These are phyloP conservation scores for Lactifluus subvellereus DNA, from an alignment of 768 basidiomycete species.

Conservation along the genomic window DNA sequence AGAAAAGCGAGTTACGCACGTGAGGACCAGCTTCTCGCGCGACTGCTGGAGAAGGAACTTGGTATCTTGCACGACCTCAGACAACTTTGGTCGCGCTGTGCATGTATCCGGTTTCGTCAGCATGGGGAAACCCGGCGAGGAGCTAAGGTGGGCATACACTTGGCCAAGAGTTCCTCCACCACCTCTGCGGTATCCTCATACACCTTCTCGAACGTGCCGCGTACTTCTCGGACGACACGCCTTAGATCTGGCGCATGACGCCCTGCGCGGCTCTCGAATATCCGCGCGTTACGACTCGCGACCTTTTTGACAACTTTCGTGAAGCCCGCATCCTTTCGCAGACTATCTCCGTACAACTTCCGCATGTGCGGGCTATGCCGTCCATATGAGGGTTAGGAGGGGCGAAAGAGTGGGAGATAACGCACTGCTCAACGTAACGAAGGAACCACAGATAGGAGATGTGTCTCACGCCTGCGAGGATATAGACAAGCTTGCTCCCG, in stretches of 20 bases:
- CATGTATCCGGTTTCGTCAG: slow-evolving; percentile 14
- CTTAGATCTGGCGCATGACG: slow-evolving; percentile 78
- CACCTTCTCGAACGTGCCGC: slow-evolving; percentile 92
- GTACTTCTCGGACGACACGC: slow-evolving; percentile 84
- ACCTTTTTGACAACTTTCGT: slow-evolving; percentile 97
- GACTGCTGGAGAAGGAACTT: slow-evolving; percentile 88
- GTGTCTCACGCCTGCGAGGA: slow-evolving; percentile 78
- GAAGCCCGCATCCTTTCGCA: slow-evolving; percentile 94
- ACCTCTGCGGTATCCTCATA: slow-evolving; percentile 90
- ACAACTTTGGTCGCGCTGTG: slow-evolving; percentile 79
- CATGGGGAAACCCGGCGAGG: not conserved
- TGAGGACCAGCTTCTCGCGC: slow-evolving; percentile 85
- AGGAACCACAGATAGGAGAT: slow-evolving; percentile 97
- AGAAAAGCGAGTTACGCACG: slow-evolving; percentile 45
- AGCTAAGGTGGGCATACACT: slow-evolving; percentile 52
- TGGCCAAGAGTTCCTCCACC: slow-evolving; percentile 89
- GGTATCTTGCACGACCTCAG: slow-evolving; percentile 89
- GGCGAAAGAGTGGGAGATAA: slow-evolving; percentile 15
- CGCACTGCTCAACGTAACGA: slow-evolving; percentile 83
- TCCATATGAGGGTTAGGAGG: not conserved
- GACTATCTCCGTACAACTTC: slow-evolving; percentile 86
- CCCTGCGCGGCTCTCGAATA: slow-evolving; percentile 71
- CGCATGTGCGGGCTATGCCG: slow-evolving; percentile 89
- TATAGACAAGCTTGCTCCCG: slow-evolving; percentile 85
- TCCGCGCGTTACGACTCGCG: slow-evolving; percentile 73